Evolutionary conservation across 371 early-diverging fungal species (phyloP).

Genomic region (Saksenaea oblongispora): DNA sequence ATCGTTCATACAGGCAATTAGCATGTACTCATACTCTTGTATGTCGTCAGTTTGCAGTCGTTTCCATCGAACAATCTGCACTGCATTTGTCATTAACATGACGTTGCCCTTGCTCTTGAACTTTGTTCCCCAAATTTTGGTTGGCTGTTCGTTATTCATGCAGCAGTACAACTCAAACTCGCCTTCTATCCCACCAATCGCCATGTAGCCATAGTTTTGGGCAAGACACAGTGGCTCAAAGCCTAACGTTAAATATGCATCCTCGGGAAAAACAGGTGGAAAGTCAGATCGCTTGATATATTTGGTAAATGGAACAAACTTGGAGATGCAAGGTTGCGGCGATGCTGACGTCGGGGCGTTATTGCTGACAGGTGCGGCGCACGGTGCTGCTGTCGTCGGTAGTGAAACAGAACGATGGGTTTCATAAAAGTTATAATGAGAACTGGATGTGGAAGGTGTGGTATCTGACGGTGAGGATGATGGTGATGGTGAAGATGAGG

Average conservation of each 20-base stretch:
- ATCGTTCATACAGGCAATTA: slow-evolving; percentile 51
- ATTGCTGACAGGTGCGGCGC: slow-evolving; percentile 6
- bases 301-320: slow-evolving; percentile 46
- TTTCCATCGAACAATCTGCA: slow-evolving; percentile 58
- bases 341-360: slow-evolving; percentile 13
- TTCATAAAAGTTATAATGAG: slow-evolving; percentile 7
- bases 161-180: slow-evolving; percentile 55
- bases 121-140: slow-evolving; percentile 45
- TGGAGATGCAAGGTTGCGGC: slow-evolving; percentile 12
- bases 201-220: slow-evolving; percentile 59
- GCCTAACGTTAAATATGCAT: slow-evolving; percentile 29
- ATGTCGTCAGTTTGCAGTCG: slow-evolving; percentile 8
- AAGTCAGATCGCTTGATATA: slow-evolving; percentile 42
- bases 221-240: slow-evolving; percentile 54
- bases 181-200: slow-evolving; percentile 52
- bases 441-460: neutral
- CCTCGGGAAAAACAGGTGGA: slow-evolving; percentile 24
- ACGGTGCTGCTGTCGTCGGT: neutral
- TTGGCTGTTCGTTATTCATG: slow-evolving; percentile 22
- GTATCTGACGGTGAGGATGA: neutral
- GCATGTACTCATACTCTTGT: slow-evolving; percentile 18
- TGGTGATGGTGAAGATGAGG: neutral
- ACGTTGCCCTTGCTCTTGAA: slow-evolving; percentile 40
- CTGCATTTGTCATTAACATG: slow-evolving; percentile 52
- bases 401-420: slow-evolving; percentile 24